Percentiles rank a stretch among this genome's conserved stretches.
Conservation (phyloP, 164 flowering plant genomes). For the Berberis thunbergii region DNA sequence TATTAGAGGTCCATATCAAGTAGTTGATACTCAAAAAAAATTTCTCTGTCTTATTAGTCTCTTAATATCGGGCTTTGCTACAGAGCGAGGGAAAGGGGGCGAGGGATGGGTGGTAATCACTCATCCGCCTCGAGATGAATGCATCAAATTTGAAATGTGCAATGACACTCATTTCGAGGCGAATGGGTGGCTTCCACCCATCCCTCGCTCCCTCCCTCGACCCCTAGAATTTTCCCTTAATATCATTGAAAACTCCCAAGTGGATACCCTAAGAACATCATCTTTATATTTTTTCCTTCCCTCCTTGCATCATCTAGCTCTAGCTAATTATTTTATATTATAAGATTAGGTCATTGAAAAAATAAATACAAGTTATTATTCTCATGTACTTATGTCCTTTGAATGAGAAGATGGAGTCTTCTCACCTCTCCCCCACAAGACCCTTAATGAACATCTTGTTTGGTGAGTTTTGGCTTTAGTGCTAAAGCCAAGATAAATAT, state of each 20-base stretch:
- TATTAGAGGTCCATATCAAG: not conserved
- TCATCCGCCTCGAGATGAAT: too few species aligned
- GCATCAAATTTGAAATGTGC: too few species aligned
- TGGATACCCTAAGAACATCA: too few species aligned
- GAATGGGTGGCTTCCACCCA: too few species aligned
- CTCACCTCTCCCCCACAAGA: not conserved
- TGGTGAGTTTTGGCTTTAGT: constrained; percentile 14
- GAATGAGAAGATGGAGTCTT: not conserved
- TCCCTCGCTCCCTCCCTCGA: too few species aligned
- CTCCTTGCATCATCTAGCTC: not conserved
- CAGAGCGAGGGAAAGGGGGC: too few species aligned
- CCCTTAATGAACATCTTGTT: constrained; percentile 13
- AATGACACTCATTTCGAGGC: too few species aligned
- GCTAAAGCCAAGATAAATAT: constrained; percentile 10
- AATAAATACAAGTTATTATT: not conserved
- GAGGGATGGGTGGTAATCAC: too few species aligned
- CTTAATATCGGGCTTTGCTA: too few species aligned
- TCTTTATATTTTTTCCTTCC: not conserved
- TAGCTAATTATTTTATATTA: not conserved
- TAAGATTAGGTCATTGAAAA: not conserved
- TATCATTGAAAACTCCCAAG: too few species aligned
- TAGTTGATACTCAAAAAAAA: not conserved
- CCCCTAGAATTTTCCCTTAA: too few species aligned
- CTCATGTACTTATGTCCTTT: not conserved
- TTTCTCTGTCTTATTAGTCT: not conserved